Evolutionary conservation across 106 monocot species (phyloP).

Genomic region (Iris macrosiphon): DNA sequence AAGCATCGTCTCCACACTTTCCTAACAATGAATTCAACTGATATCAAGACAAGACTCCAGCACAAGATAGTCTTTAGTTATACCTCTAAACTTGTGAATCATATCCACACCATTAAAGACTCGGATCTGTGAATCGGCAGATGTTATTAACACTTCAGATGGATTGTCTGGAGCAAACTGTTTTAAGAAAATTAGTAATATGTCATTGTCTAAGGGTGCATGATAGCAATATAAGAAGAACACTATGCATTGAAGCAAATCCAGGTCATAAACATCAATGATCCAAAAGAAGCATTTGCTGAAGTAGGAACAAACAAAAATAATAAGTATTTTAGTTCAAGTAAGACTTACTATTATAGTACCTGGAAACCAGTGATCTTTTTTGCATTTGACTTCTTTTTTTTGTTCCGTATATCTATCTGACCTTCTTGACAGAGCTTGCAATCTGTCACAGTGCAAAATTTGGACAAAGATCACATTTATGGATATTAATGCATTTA

Average conservation of each 20-base stretch:
- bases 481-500: too few relatives aligned
- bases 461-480: too few relatives aligned
- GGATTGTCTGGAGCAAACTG: constrained; percentile 80
- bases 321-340: too few relatives aligned
- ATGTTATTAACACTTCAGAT: constrained; percentile 74
- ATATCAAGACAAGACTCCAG: too few relatives aligned
- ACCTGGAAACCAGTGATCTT: constrained; percentile 94
- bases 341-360: neutral
- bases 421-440: constrained; percentile 63
- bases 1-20: too few relatives aligned
- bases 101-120: constrained; percentile 56
- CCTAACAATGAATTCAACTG: too few relatives aligned
- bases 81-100: constrained; percentile 85
- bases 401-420: constrained; percentile 64
- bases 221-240: neutral
- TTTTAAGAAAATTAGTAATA: neutral
- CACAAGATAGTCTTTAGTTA: neutral
- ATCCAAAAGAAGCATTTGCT: too few relatives aligned
- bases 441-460: constrained; percentile 23
- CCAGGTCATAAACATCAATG: too few relatives aligned
- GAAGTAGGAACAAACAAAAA: too few relatives aligned
- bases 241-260: too few relatives aligned
- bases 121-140: constrained; percentile 81
- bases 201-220: neutral
- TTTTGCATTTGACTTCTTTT: constrained; percentile 61